Evolutionary conservation across 2,329 filamentous ascomycete genomes (phyloP), one percentile per base, ranked within the genome.

Genomic region (Aquanectria penicillioides): DNA sequence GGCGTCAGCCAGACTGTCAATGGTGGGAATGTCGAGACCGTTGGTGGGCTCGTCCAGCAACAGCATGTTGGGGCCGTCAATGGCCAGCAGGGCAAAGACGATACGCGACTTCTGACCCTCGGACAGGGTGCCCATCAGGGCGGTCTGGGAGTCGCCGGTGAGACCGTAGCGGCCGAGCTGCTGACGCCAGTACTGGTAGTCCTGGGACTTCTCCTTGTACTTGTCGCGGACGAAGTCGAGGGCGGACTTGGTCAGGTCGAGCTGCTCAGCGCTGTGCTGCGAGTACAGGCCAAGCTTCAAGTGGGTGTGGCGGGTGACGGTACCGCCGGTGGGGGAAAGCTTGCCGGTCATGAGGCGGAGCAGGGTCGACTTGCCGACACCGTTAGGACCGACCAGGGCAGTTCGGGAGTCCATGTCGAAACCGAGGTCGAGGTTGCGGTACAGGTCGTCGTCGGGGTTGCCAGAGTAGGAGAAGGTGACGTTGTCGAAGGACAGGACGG

Each of bases 391-490:
- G 75, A 99, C 95, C 62, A 99, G 89, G 43, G 94, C 94, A 41
- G 94, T 97, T 82, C 95, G 90, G 63, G 94, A 97, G 83, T 99
- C 95, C 95, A 99, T 99, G 80, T 99, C 96, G 71, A 99, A 95
- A 88, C 95, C 95, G 64, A 99, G 91, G 76, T 99, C 95, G 36
- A 99, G 87, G 82, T 97, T 88, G 79, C 94, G 92, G 84, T 99
- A 99, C 52, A 99, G 84, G 76, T 97, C 96, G 75, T 99, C 95
- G 73, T 92, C 89, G 52, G 87, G 72, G 12, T 97, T 87, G 62
- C 95, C 95, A 53, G 93, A 97, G 86, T 99, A 99, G 37, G 94
- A 97, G 83, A 99, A 99, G 56, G 93, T 97, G 70, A 99, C 95
- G 69, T 97, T 86, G 80, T 99, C 95, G 72, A 99, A 97, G 9